A percentile compares a stretch with the other conserved stretches of the same genome.
phyloP scores from a whole-genome alignment of 768 basidiomycete genomes.

The Nidula microcarpa region DNA sequence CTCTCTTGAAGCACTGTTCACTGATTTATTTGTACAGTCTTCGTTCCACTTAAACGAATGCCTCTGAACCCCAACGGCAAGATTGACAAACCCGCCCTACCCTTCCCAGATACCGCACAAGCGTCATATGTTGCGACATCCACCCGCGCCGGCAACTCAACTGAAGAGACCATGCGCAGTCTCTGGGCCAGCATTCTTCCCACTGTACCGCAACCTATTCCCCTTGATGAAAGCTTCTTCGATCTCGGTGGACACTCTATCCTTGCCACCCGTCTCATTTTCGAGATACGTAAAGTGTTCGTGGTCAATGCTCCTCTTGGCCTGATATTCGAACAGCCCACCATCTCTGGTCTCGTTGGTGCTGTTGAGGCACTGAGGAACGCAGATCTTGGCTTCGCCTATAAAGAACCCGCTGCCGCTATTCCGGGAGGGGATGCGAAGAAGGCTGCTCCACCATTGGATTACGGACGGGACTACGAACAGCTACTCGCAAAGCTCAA shows the following conservation, averaged over 20 bases:
- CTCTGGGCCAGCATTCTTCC: conserved; percentile 86
- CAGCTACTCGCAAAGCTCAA: conserved; percentile 55
- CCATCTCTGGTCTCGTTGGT: conserved; percentile 69
- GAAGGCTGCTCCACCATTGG: conserved; percentile 32
- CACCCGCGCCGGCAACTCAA: conserved; percentile 44
- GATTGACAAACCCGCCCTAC: conserved; percentile 96
- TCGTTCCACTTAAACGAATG: conserved; percentile 92
- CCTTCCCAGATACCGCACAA: conserved; percentile 95
- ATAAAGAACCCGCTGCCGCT: conserved; percentile 20
- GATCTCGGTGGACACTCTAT: conserved; percentile 99
- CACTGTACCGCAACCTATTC: conserved; percentile 71
- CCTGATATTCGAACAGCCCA: conserved; percentile 88
- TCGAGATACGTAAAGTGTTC: conserved; percentile 92
- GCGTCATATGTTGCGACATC: conserved; percentile 42
- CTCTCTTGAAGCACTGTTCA: conserved; percentile 1
- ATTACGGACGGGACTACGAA: conserved; percentile 81
- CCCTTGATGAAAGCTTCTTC: conserved; percentile 93
- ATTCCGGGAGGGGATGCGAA: conserved; percentile 8
- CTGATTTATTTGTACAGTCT: conserved; percentile 50
- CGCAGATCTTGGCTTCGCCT: conserved; percentile 74
- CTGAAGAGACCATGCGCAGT: conserved; percentile 76
- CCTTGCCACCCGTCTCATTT: conserved; percentile 93
- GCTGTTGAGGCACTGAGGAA: conserved; percentile 75
- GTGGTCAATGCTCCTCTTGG: conserved; percentile 89
- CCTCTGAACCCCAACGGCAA: conserved; percentile 99